Evolutionary conservation across 169 alveolate genomes (phyloP).

Genomic region (Plasmodium gaboni): DNA sequence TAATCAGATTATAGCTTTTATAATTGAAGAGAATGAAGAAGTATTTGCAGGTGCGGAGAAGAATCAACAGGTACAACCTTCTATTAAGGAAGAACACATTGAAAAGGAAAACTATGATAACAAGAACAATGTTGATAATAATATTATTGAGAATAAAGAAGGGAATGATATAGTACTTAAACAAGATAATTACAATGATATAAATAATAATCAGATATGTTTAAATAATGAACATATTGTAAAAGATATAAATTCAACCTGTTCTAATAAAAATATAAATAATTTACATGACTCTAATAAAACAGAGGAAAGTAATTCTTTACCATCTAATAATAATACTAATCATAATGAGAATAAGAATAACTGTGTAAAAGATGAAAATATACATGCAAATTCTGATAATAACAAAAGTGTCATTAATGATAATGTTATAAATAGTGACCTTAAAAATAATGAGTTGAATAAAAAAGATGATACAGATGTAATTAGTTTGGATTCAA

Average conservation of each 20-base stretch:
- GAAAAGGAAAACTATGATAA: background rate
- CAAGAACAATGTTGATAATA: background rate
- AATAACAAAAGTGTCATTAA: background rate
- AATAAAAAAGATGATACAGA: background rate
- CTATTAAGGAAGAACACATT: background rate
- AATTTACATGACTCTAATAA: constrained; percentile 3
- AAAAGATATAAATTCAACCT: background rate
- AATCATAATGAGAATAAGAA: background rate
- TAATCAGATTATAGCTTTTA: constrained; percentile 67
- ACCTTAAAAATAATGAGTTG: background rate
- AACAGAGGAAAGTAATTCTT: background rate
- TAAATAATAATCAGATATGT: background rate
- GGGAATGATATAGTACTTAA: background rate
- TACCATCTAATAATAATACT: background rate
- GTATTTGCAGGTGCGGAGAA: background rate
- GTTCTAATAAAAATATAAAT: background rate
- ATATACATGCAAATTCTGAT: background rate
- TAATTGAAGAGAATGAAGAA: constrained; percentile 29
- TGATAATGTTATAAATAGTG: background rate
- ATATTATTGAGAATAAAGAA: background rate
- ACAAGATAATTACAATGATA: background rate
- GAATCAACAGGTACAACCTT: background rate
- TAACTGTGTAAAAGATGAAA: background rate
- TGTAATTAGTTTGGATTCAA: no score
- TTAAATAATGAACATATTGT: background rate